phyloP scores from a whole-genome alignment of 495 filamentous ascomycete species.

The Penicillium taxi region DNA sequence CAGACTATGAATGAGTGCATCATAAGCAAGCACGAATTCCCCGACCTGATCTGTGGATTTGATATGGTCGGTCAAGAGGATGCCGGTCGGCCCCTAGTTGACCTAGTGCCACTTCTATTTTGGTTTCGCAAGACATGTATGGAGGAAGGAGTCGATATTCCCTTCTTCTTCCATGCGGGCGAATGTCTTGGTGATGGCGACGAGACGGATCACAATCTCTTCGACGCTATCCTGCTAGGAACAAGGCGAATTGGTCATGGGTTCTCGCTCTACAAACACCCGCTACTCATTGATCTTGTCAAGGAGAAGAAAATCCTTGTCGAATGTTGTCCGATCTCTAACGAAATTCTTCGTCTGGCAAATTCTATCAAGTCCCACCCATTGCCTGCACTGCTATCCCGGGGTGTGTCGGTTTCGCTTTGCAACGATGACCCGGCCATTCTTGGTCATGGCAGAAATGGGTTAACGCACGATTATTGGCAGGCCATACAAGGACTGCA shows the following conservation, averaged over 20 bases:
- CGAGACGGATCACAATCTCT: constrained; percentile 73
- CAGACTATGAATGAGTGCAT: constrained; percentile 82
- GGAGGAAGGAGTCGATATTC: constrained; percentile 73
- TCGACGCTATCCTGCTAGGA: constrained; percentile 81
- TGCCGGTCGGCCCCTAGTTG: constrained; percentile 60
- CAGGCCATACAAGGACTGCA: constrained; percentile 80
- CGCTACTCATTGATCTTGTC: constrained; percentile 75
- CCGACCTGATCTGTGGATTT: constrained; percentile 74
- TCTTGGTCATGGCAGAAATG: constrained; percentile 65
- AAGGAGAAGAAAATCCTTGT: constrained; percentile 81
- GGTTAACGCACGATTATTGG: constrained; percentile 87
- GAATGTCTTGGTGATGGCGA: constrained; percentile 74
- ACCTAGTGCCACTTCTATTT: constrained; percentile 75
- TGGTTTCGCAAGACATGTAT: constrained; percentile 86
- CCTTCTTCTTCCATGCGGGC: constrained; percentile 92
- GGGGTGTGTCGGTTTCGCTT: constrained; percentile 59
- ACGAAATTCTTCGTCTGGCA: constrained; percentile 73
- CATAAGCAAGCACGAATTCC: constrained; percentile 65
- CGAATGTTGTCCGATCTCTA: constrained; percentile 81
- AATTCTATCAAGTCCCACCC: constrained; percentile 70
- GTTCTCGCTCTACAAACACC: constrained; percentile 84
- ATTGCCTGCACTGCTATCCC: constrained; percentile 73
- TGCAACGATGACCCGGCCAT: constrained; percentile 84
- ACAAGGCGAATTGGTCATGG: constrained; percentile 84
- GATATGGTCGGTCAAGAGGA: constrained; percentile 87